phyloP scores from a whole-genome alignment of 2,329 filamentous ascomycete species.

The Pestalotiopsis sp. region DNA sequence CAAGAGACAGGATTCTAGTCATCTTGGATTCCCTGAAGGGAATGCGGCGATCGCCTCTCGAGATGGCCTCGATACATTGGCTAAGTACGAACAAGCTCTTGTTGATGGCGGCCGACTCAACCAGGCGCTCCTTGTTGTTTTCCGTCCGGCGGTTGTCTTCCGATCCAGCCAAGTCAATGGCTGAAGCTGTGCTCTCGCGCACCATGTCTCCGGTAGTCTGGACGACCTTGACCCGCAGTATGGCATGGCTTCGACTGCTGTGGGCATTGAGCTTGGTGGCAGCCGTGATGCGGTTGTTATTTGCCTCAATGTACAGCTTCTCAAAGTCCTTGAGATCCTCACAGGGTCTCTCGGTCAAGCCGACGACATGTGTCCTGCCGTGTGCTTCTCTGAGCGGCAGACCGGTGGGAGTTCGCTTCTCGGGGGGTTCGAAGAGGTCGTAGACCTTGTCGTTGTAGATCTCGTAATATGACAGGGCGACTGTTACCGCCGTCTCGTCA shows the following conservation, averaged over 20 bases:
- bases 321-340: constrained; percentile 89
- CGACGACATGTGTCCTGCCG: constrained; percentile 85
- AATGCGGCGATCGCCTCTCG: constrained; percentile 72
- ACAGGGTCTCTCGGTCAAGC: constrained; percentile 81
- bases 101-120: constrained; percentile 98
- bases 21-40: constrained; percentile 96
- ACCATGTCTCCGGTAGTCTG: constrained; percentile 70
- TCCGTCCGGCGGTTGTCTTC: constrained; percentile 95
- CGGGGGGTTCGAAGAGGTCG: constrained; percentile 83
- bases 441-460: constrained; percentile 97
- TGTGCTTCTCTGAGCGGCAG: constrained; percentile 82
- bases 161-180: constrained; percentile 92
- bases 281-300: constrained; percentile 86
- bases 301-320: constrained; percentile 85
- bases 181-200: constrained; percentile 81
- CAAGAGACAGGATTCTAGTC: constrained; percentile 89
- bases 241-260: constrained; percentile 86
- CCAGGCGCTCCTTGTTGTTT: constrained; percentile 86
- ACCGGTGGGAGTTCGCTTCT: constrained; percentile 81
- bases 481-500: constrained; percentile 69
- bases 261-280: constrained; percentile 92
- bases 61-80: constrained; percentile 94
- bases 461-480: constrained; percentile 88
- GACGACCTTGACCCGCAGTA: constrained; percentile 85
- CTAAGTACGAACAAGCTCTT: constrained; percentile 94